A percentile compares a stretch with the other conserved stretches of the same genome.
Evolutionary conservation across 352 stramenopile species (phyloP).

Genomic region (Thalassiosira livingstoniorum): DNA sequence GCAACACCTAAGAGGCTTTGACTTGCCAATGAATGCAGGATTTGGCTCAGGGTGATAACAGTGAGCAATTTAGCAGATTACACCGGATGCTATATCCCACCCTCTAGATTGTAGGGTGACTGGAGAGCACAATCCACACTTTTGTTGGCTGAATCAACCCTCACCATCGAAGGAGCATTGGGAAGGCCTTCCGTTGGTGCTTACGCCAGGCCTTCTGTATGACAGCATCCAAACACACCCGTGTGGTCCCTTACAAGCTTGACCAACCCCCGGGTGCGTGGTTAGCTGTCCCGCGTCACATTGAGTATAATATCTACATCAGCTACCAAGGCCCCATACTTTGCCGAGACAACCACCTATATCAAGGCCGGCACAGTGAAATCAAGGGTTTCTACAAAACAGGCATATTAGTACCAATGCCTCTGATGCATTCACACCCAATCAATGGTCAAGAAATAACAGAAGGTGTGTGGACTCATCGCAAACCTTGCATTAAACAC

Average conservation of each 20-base stretch:
- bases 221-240: background rate
- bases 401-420: background rate
- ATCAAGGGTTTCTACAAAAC: background rate
- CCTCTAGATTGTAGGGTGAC: background rate
- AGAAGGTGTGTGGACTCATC: background rate
- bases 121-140: background rate
- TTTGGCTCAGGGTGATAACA: too few species aligned
- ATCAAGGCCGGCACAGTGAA: background rate
- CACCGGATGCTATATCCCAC: background rate
- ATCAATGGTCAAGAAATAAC: background rate
- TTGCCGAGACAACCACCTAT: background rate
- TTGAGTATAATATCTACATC: background rate
- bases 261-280: background rate
- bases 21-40: too few species aligned
- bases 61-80: too few species aligned
- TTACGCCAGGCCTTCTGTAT: background rate
- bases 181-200: background rate
- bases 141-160: background rate
- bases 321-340: background rate
- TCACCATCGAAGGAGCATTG: background rate
- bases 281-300: background rate
- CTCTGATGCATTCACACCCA: background rate
- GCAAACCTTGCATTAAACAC: background rate
- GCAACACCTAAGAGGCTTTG: too few species aligned
- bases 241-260: background rate